Evolutionary conservation across 2,329 filamentous ascomycete species (phyloP).

Genomic region (Thelonectria rubi): DNA sequence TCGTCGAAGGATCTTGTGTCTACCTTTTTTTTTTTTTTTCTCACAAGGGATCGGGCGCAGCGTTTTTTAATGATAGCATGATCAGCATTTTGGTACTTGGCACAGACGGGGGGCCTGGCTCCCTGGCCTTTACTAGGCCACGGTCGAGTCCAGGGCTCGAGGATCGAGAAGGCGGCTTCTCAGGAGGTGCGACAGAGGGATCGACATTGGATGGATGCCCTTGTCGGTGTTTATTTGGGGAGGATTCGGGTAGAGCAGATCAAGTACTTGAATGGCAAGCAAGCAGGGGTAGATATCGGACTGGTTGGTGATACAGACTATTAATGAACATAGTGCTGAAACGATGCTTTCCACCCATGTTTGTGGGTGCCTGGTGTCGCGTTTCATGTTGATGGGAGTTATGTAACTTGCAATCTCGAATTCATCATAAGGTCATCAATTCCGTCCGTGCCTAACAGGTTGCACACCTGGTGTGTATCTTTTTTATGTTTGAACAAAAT

Average conservation of each 20-base stretch:
- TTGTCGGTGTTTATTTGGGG: slow-evolving; percentile 22
- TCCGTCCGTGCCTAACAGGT: neutral
- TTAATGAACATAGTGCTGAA: slow-evolving; percentile 45
- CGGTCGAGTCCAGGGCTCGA: slow-evolving; percentile 31
- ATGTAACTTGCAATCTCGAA: slow-evolving; percentile 11
- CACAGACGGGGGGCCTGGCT: slow-evolving; percentile 40
- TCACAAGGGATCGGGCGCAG: slow-evolving; percentile 36
- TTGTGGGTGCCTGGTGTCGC: slow-evolving; percentile 10
- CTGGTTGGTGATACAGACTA: slow-evolving; percentile 39
- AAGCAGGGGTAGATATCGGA: slow-evolving; percentile 17
- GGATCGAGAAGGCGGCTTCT: slow-evolving; percentile 20
- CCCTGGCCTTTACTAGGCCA: slow-evolving; percentile 24
- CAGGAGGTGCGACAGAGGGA: slow-evolving; percentile 20
- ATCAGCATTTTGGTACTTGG: slow-evolving; percentile 48
- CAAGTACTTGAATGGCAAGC: slow-evolving; percentile 33
- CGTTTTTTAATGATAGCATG: slow-evolving; percentile 52
- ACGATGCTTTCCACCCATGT: slow-evolving; percentile 9
- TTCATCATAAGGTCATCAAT: slow-evolving; percentile 13
- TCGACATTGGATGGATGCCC: slow-evolving; percentile 29
- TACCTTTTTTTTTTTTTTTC: slow-evolving; percentile 25
- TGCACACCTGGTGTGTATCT: neutral
- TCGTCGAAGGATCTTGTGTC: slow-evolving; percentile 25
- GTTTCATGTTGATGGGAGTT: slow-evolving; percentile 20
- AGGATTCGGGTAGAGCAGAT: slow-evolving; percentile 29
- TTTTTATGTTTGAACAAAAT: neutral